Evolutionary conservation across 805 yeast species (phyloP).

Genomic region (Spathaspora sp.): DNA sequence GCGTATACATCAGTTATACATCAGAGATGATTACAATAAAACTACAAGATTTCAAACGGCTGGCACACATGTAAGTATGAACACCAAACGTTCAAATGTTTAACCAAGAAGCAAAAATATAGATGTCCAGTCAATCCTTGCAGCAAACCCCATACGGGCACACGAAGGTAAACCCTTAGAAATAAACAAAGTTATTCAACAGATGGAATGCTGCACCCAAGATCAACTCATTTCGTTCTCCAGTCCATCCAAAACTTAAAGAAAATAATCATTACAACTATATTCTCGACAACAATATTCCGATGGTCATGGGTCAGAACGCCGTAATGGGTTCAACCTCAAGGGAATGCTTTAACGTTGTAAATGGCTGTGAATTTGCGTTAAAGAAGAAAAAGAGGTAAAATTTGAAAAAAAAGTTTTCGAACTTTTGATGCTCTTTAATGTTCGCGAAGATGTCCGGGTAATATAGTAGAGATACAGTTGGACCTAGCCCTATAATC

Average conservation of each 20-base stretch:
- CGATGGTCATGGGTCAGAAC: slow-evolving; percentile 69
- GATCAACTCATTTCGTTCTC: slow-evolving; percentile 57
- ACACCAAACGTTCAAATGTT: too few relatives aligned
- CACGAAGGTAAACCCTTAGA: slow-evolving; percentile 74
- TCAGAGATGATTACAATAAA: too few relatives aligned
- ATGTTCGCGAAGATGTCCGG: slow-evolving; percentile 15
- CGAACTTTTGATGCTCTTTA: neutral
- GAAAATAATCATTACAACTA: slow-evolving; percentile 18
- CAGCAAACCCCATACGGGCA: slow-evolving; percentile 70
- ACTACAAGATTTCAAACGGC: too few relatives aligned
- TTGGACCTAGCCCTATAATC: neutral
- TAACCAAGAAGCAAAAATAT: too few relatives aligned
- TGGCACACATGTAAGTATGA: too few relatives aligned
- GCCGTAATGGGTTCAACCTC: slow-evolving; percentile 67
- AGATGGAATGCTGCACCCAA: slow-evolving; percentile 73
- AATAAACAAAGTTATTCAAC: slow-evolving; percentile 38
- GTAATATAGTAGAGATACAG: slow-evolving; percentile 16
- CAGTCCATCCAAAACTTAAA: slow-evolving; percentile 49
- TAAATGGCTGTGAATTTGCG: slow-evolving; percentile 67
- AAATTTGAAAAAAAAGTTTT: slow-evolving; percentile 1
- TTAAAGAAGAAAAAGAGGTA: slow-evolving; percentile 24
- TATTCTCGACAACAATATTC: slow-evolving; percentile 45
- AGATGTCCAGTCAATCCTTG: slow-evolving; percentile 57
- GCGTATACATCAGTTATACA: too few relatives aligned
- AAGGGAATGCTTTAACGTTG: slow-evolving; percentile 60